Evolutionary conservation across 2,329 filamentous ascomycete species (phyloP).

Genomic region (Trichoderma harzianum): DNA sequence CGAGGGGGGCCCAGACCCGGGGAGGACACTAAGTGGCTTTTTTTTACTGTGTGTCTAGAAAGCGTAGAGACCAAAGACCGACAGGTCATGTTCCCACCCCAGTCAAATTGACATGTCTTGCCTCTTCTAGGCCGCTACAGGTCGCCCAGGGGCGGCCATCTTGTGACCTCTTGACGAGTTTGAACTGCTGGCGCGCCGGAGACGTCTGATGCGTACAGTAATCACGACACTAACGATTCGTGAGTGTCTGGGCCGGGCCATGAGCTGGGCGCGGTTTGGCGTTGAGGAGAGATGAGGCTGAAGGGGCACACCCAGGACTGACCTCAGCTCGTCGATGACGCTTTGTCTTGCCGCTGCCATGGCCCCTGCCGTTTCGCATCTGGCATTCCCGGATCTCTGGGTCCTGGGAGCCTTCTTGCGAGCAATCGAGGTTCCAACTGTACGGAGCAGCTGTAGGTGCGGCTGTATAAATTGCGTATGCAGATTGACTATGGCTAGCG

Average conservation of each 20-base stretch:
- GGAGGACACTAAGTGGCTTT: background rate
- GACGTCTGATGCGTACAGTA: background rate
- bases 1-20: background rate
- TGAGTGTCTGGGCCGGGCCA: background rate
- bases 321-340: background rate
- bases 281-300: slow-evolving; percentile 11
- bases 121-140: background rate
- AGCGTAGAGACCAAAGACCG: background rate
- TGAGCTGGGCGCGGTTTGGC: slow-evolving; percentile 11
- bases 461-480: slow-evolving; percentile 9
- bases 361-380: slow-evolving; percentile 1
- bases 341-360: background rate
- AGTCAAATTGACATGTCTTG: slow-evolving; percentile 7
- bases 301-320: background rate
- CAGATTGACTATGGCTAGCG: slow-evolving; percentile 14
- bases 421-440: background rate
- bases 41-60: background rate
- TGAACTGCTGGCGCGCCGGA: background rate
- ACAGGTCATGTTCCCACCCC: background rate
- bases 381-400: slow-evolving; percentile 4
- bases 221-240: slow-evolving; percentile 1
- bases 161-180: slow-evolving; percentile 2
- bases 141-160: slow-evolving; percentile 2
- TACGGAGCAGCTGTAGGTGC: background rate
- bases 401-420: background rate